Percentiles rank a stretch among this genome's conserved stretches.
phyloP scores from a whole-genome alignment of 805 yeast genomes.

The Starmerella asiatica region DNA sequence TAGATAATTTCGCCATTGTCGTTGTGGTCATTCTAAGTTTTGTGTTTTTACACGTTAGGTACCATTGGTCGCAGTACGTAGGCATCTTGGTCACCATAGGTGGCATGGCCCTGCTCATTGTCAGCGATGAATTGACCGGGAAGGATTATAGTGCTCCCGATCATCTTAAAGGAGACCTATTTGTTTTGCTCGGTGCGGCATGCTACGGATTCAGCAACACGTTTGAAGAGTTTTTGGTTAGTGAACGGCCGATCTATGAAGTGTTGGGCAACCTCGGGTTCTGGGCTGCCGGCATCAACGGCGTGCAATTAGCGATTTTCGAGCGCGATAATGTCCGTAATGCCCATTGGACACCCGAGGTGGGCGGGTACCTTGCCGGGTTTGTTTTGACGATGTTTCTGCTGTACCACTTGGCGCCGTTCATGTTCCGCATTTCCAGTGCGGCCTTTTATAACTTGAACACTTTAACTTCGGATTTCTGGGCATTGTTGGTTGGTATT shows the following conservation, averaged over 20 bases:
- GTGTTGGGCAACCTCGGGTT: conserved; percentile 34
- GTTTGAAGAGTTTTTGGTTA: conserved; percentile 33
- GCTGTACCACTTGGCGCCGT: conserved; percentile 32
- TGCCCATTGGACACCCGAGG: conserved; percentile 30
- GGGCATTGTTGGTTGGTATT: conserved; percentile 35
- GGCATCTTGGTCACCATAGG: conserved; percentile 32
- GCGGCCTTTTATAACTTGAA: conserved; percentile 36
- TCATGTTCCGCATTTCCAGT: conserved; percentile 34
- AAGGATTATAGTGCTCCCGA: conserved; percentile 31
- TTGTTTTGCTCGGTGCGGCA: conserved; percentile 34
- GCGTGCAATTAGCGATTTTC: conserved; percentile 34
- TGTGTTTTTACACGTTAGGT: conserved; percentile 32
- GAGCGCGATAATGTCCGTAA: conserved; percentile 28
- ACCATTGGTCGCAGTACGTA: conserved; percentile 34
- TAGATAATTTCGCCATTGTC: conserved; percentile 35
- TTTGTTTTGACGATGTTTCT: conserved; percentile 31
- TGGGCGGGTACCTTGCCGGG: conserved; percentile 35
- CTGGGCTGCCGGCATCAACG: conserved; percentile 32
- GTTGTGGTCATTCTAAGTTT: conserved; percentile 34
- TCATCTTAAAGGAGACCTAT: conserved; percentile 34
- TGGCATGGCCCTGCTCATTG: conserved; percentile 33
- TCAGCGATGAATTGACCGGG: conserved; percentile 31
- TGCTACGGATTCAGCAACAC: conserved; percentile 36
- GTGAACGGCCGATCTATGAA: conserved; percentile 34
- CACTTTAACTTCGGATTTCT: conserved; percentile 33